Conservation (phyloP, 805 yeast species). For the Wickerhamiella occidentalis region DNA sequence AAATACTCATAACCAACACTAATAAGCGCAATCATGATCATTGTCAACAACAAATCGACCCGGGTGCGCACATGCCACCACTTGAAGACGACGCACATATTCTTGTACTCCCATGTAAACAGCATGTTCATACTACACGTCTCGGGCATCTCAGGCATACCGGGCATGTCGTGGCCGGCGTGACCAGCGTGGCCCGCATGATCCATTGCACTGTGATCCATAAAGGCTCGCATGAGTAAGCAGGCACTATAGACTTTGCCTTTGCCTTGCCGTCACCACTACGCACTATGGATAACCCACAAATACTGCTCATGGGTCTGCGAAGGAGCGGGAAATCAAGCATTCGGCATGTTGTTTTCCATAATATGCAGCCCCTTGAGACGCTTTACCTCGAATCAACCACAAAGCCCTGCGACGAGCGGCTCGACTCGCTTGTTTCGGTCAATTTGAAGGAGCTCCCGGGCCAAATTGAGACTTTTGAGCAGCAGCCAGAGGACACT, state of each 20-base stretch:
- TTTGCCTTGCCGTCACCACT: not conserved
- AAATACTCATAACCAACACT: slow-evolving; percentile 52
- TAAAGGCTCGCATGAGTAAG: not conserved
- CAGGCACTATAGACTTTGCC: not conserved
- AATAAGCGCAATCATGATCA: slow-evolving; percentile 37
- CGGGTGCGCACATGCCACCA: slow-evolving; percentile 68
- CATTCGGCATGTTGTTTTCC: slow-evolving; percentile 89
- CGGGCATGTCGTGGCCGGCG: no score
- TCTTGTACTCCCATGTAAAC: slow-evolving; percentile 65
- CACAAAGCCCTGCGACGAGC: slow-evolving; percentile 75
- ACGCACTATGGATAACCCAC: slow-evolving; percentile 5
- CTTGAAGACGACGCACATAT: slow-evolving; percentile 58
- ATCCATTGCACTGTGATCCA: slow-evolving; percentile 2
- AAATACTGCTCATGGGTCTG: slow-evolving; percentile 68
- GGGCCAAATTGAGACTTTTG: slow-evolving; percentile 82
- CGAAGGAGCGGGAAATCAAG: slow-evolving; percentile 78
- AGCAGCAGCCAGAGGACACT: slow-evolving; percentile 63
- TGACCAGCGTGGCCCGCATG: slow-evolving; percentile 7
- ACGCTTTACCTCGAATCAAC: slow-evolving; percentile 85
- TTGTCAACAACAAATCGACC: slow-evolving; percentile 40
- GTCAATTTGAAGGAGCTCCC: slow-evolving; percentile 88
- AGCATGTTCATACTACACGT: slow-evolving; percentile 38
- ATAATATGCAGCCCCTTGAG: slow-evolving; percentile 90
- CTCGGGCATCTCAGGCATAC: slow-evolving; percentile 1
- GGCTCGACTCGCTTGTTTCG: slow-evolving; percentile 71